Evolutionary conservation across 2,329 filamentous ascomycete species (phyloP), one percentile per base, ranked within the genome.

Genomic region (Alternaria brassicicola): DNA sequence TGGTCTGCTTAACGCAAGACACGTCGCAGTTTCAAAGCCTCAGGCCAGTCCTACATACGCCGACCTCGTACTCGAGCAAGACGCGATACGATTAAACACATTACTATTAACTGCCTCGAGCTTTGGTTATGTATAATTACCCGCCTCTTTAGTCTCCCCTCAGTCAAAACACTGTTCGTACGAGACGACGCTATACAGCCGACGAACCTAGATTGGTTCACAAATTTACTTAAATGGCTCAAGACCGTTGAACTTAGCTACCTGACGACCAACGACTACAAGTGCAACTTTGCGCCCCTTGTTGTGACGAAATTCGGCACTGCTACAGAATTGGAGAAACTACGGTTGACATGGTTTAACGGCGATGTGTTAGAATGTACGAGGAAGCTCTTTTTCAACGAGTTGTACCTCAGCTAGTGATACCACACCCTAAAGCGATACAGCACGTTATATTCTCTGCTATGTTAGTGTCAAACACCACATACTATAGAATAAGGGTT

Each of bases 131-230:
- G 9, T n/a, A 30, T 30, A 3, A 12, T n/a, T 19, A 21, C n/a
- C 12, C 10, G n/a, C 26, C 42, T 45, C 25, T 45, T 45, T 26
- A 12, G 15, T 19, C 26, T 21, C n/a, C 4, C n/a, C 17, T 19
- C 42, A 17, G 42, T n/a, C 26, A 31, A n/a, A 8, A 30, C 42
- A 28, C 26, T 45, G 30, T 12, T 30, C n/a, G 42, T 45, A 45
- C n/a, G 42, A 30, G 25, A 31, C 3, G 21, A 30, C 5, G 8
- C 5, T 6, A 6, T n/a, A 6, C n/a, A 30, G 4, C 10, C 4
- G 7, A 7, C 3, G 26, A 6, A 4, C n/a, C 10, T 6, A 28
- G 0, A 13, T 19, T 45, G 2, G 1, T 3, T 17, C n/a, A 15
- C n/a, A n/a, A 5, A 17, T n/a, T 13, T 10, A 4, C n/a, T 19